Base-by-base conservation (phyloP, 2,329 filamentous ascomycete species). In the Xylaria digitata region DNA sequence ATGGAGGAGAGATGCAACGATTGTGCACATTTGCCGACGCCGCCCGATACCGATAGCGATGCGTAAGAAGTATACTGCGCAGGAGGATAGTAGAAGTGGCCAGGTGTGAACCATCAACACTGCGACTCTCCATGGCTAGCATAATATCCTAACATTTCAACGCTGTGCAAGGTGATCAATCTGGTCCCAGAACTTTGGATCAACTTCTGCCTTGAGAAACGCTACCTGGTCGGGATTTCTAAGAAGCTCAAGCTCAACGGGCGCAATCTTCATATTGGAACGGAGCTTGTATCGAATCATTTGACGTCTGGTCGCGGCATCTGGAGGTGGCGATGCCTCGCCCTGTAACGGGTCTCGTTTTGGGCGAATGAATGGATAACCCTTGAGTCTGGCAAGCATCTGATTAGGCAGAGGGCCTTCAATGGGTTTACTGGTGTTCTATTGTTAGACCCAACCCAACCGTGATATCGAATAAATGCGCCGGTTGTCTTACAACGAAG, bases 301-400 rank as follows among this genome's bases (percentile, higher is more conserved):
- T 52, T 65, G 66, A 32, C 66, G 57, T 58, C 62, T 52, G 19
- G 62, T 65, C 15, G 57, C 61, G 50, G 23, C 53, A 61, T 68
- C 65, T 52, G 21, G 21, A 23, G 52, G 45, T 45, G 40, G 17
- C 46, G 26, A 52, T 46, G 3, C 15, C 3, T 32, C 23, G 26
- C 5, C 26, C 34, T 32, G 48, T 45, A n/a, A 21, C 30, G 50
- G 46, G 37, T 50, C 30, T 50, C 45, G 15, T 9, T 56, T 43
- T 43, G 37, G 52, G 34, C 15, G 52, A 21, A 54, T 50, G 37
- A 66, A 63, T 6, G 53, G 58, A 40, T 63, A 63, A 17, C 43
- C 1, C 32, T 59, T 32, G 23, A 66, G 58, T 59, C 40, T 59
- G 30, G 40, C 46, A 46, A 53, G 58, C 21, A 63, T 62, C 30